Evolutionary conservation across 345 rosid genomes (phyloP), one percentile per base, ranked within the genome.

Genomic region (Arabidopsis arenosa): DNA sequence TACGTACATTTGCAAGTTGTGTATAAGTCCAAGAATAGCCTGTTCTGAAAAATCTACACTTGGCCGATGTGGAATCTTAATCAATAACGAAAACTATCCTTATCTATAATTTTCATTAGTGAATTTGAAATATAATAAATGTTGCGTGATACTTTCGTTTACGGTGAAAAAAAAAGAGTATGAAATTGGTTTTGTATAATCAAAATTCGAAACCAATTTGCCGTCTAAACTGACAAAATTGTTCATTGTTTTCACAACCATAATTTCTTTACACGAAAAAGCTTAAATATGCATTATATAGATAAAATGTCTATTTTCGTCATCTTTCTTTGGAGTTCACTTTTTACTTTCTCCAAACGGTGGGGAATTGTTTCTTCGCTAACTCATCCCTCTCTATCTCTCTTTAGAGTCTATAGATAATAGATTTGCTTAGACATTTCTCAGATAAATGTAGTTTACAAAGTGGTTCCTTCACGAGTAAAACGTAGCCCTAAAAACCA

Each of bases 31-130:
- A 18, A 73, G 10, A 30, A 11, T 30, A 17, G 45, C 14, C 62
- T 41, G 14, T 18, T 70, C 43, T 55, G 45, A 47, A 47, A 14
- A 15, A 62, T 62, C 62, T 62, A 72, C 69, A 63, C 69, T 18
- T 72, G 37, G 55, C 37, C 55, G 12, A 33, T 26, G 53, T 54
- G 63, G 71, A 74, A 74, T 44, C 64, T 45, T 64, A 17, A 63
- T 28, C 30, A 28, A 28, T 18, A 18, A 18, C 21, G 21, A 18
- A 18, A 18, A 18, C 21, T 18, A 18, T 18, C 21, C 21, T 18
- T 18, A 18, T 18, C 21, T 18, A 1, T 43, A 44, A 30, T 5
- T 37, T 47, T 14, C 4, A 33, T 35, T 66, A 21, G 13, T 54
- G 39, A 54, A n/a, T 40, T 55, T 41, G 10, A 40, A 55, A 41